phyloP scores from a whole-genome alignment of 1,284 basidiomycete genomes.

The Trichosporon sp. region DNA sequence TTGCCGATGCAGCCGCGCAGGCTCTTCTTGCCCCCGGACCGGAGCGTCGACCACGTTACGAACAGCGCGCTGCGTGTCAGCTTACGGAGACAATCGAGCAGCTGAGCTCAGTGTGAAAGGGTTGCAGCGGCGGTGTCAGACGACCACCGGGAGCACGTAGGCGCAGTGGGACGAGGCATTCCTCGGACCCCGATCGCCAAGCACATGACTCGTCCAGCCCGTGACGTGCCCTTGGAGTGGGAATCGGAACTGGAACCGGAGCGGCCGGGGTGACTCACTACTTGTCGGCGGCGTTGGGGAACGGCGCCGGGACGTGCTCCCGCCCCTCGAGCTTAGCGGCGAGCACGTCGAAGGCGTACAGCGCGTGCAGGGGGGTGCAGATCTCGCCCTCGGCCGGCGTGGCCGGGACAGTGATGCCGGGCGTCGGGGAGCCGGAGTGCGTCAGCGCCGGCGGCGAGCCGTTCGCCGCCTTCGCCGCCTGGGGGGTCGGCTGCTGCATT shows the following conservation, averaged over 20 bases:
- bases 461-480: background rate
- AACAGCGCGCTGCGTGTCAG: constrained; percentile 70
- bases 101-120: background rate
- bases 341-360: constrained; percentile 55
- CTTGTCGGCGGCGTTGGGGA: constrained; percentile 29
- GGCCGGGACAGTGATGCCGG: constrained; percentile 15
- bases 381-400: constrained; percentile 17
- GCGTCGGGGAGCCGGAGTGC: constrained; percentile 11
- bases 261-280: constrained; percentile 29
- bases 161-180: too few relatives aligned
- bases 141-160: too few relatives aligned
- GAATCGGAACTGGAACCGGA: background rate
- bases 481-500: background rate
- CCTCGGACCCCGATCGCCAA: background rate
- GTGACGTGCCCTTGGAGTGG: background rate
- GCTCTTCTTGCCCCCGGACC: constrained; percentile 48
- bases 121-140: background rate
- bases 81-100: background rate
- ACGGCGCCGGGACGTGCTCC: constrained; percentile 20
- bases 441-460: constrained; percentile 10
- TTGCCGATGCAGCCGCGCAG: constrained; percentile 94
- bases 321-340: constrained; percentile 39
- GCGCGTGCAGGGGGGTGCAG: constrained; percentile 48
- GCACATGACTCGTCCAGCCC: background rate
- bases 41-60: constrained; percentile 82